Conservation (phyloP, 2,329 filamentous ascomycete species). For the Fusarium irregulare region DNA sequence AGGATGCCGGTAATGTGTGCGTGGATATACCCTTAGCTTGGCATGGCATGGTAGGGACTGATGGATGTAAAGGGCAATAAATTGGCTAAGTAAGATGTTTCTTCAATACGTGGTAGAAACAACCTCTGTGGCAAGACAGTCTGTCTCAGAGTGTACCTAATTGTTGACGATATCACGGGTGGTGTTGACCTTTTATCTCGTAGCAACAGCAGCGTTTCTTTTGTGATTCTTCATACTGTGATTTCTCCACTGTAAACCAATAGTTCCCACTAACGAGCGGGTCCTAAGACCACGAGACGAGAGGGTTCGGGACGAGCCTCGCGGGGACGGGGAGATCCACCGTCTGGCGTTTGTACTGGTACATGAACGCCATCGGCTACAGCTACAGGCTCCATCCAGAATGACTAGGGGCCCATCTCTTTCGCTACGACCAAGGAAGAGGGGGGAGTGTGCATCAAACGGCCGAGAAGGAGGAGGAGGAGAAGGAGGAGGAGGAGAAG, state of each 20-base stretch:
- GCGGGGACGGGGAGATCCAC: constrained; percentile 25
- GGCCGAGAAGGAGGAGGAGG: constrained; percentile 8
- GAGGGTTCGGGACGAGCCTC: constrained; percentile 38
- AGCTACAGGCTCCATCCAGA: background rate
- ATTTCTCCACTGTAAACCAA: constrained; percentile 22
- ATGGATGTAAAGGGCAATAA: constrained; percentile 10
- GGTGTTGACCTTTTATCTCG: background rate
- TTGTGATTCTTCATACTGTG: constrained; percentile 20
- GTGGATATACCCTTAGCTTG: constrained; percentile 18
- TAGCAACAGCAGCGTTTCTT: background rate
- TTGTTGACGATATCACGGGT: background rate
- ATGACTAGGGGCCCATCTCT: constrained; percentile 10
- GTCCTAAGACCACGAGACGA: constrained; percentile 20
- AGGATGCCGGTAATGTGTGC: constrained; percentile 14
- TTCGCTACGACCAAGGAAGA: constrained; percentile 15
- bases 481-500: constrained; percentile 1
- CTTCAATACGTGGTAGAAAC: background rate
- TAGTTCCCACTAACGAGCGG: constrained; percentile 26
- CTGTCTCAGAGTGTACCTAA: background rate
- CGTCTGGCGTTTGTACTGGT: constrained; percentile 23
- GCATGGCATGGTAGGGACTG: background rate
- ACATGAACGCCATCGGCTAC: constrained; percentile 20
- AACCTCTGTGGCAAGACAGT: background rate
- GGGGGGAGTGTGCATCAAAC: constrained; percentile 32
- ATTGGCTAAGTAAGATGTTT: constrained; percentile 4